phyloP scores from a whole-genome alignment of 306 rosid genomes.

The Rosa chinensis region DNA sequence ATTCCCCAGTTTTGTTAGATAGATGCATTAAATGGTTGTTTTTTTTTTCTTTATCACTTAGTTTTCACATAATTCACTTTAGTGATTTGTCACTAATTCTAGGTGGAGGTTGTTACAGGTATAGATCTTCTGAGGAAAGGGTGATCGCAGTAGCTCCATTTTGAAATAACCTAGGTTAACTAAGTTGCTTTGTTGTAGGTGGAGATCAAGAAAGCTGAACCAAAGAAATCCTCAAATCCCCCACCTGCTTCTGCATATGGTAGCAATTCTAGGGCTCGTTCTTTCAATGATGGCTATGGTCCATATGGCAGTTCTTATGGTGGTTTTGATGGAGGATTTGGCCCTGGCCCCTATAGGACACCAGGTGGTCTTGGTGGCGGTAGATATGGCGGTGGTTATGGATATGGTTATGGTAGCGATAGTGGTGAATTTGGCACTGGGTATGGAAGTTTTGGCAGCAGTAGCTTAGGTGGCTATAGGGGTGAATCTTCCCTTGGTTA shows the following conservation, averaged over 20 bases:
- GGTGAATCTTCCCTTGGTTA: constrained; percentile 60
- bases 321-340: constrained; percentile 69
- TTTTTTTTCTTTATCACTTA: constrained; percentile 5
- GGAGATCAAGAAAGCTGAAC: constrained; percentile 99
- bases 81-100: constrained; percentile 29
- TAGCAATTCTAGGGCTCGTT: constrained; percentile 93
- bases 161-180: constrained; percentile 71
- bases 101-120: constrained; percentile 50
- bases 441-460: constrained; percentile 52
- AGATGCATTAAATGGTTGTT: neutral
- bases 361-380: constrained; percentile 70
- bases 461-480: constrained; percentile 67
- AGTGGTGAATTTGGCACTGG: constrained; percentile 58
- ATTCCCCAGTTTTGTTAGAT: constrained; percentile 11
- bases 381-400: constrained; percentile 65
- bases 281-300: constrained; percentile 79
- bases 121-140: constrained; percentile 42
- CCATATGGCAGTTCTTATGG: constrained; percentile 84
- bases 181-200: constrained; percentile 97
- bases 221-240: constrained; percentile 96
- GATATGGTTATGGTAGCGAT: constrained; percentile 55
- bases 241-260: constrained; percentile 78
- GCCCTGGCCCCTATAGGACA: constrained; percentile 85
- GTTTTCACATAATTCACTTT: constrained; percentile 11
- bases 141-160: constrained; percentile 34